Base-by-base conservation (phyloP, 2,329 filamentous ascomycete species). In the Ceratocystis huliohia region DNA sequence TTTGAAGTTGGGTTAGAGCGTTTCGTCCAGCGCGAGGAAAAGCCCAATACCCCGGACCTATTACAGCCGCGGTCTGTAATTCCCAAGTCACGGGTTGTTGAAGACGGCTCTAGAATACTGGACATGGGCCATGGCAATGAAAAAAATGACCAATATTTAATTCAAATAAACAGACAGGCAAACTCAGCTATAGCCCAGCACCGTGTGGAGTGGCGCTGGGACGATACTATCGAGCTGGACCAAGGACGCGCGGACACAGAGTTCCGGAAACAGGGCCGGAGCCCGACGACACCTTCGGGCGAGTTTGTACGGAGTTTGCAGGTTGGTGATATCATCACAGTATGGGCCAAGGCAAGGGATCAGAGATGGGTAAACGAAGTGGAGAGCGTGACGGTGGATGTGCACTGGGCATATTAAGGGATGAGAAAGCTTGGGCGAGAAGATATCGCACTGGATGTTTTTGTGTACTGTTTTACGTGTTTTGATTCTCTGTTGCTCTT, bases 1-100 rank as follows among this genome's bases (percentile, higher is more conserved):
- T 86, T 86, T 67, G 84, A 86, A 66, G 82, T 79, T n/a, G 84
- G 84, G 0, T 72, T 85, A 17, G 84, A 87, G 73, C 77, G 78
- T 3, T 81, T 83, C 61, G 80, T 81, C 75, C 75, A 20, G 70
- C 70, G 13, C 20, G 5, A 53, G 8, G 48, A 53, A 3, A 7
- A 2, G 5, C 65, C 63, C 50, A 37, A 65, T 15, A 46, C 61
- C 2, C 25, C 53, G 1, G 41, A 41, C 3, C 70, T 74, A 10
- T 76, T 75, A 68, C 71, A 71, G 2, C 72, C 79, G 1, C 74
- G 76, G 22, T 25, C 77, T 0, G 50, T 80, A 0, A 70, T 74
- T 0, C 78, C 78, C 0, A 53, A 65, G 1, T 68, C 75, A 5
- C 63, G 56, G 2, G 22, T 25, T 25, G 37, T 63, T 17, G 53